phyloP scores from a whole-genome alignment of 345 rosid genomes.

The Dovyalis caffra region DNA sequence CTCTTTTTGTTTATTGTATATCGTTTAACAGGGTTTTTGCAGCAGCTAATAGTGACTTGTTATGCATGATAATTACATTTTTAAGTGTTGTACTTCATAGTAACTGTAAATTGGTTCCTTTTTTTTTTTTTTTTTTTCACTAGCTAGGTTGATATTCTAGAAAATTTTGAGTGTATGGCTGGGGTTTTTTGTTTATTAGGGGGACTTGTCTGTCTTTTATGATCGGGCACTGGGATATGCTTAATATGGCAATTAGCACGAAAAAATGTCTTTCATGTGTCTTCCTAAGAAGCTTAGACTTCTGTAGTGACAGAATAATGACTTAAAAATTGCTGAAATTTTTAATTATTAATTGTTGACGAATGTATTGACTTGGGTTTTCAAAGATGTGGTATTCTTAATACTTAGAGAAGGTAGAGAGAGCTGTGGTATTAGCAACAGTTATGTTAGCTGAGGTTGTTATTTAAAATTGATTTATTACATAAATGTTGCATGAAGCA shows the following conservation, averaged over 20 bases:
- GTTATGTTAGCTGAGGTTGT: not conserved
- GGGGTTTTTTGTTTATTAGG: not conserved
- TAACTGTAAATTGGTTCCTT: not conserved
- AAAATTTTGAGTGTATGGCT: not conserved
- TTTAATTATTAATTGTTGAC: not conserved
- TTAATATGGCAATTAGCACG: not conserved
- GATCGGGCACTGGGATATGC: not conserved
- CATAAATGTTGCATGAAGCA: not conserved
- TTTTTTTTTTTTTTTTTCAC: not conserved
- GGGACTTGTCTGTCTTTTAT: not conserved
- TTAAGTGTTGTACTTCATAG: not conserved
- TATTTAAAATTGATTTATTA: not conserved
- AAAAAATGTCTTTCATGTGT: not conserved
- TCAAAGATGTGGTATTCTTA: not conserved
- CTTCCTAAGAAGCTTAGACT: not conserved
- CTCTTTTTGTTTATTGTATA: not conserved
- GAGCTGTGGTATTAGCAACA: not conserved
- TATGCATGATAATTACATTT: not conserved
- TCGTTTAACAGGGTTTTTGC: not conserved
- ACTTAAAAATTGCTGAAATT: not conserved
- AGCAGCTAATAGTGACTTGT: not conserved
- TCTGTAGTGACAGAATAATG: too few relatives aligned
- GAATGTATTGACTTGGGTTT: not conserved
- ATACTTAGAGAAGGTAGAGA: not conserved
- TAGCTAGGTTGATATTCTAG: not conserved